Base-by-base conservation (phyloP, 2,329 filamentous ascomycete species). In the Xylaria sp. region DNA sequence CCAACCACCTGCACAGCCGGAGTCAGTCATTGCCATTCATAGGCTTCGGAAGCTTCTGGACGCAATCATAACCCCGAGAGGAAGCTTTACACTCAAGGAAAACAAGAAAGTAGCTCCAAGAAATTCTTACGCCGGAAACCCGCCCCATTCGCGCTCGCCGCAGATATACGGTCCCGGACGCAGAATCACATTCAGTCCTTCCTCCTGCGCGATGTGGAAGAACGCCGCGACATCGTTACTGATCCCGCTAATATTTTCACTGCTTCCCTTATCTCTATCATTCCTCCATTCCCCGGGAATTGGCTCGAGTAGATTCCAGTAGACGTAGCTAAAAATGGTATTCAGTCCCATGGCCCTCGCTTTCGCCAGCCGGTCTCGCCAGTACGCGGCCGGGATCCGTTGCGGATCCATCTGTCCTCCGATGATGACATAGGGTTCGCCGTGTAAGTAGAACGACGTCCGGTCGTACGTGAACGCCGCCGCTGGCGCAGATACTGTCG, bases 401-500 rank as follows among this genome's bases (percentile, higher is more conserved):
- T 86, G 84, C 0, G 83, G 83, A 65, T 85, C 83, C 79, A 85
- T 85, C 73, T 85, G 83, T 2, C 83, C 83, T 1, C 83, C 83
- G 64, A 85, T 81, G 56, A 85, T 83, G 42, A 80, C 76, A 66
- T 77, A 80, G 6, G 78, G 78, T 54, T 80, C 72, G 5, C 80
- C 82, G 75, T 83, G 74, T 53, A 84, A 75, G 36, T 81, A 77
- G 72, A 84, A 83, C 1, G 78, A 74, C 10, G 72, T 75, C 26
- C 73, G 74, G 65, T 83, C 79, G 65, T 82, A 83, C 1, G 80
- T 80, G 70, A 84, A 83, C 0, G 74, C 68, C 11, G 71, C 66
- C 4, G 62, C 40, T 3, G 68, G 26, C 20, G 71, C 67, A 17
- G 71, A 33, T 6, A 15, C 6, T 3, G 46, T 33, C 4, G 28